Percentiles rank a stretch among this genome's conserved stretches.
phyloP scores from a whole-genome alignment of 148 eudicot species.

The Dianthus caryophyllus region DNA sequence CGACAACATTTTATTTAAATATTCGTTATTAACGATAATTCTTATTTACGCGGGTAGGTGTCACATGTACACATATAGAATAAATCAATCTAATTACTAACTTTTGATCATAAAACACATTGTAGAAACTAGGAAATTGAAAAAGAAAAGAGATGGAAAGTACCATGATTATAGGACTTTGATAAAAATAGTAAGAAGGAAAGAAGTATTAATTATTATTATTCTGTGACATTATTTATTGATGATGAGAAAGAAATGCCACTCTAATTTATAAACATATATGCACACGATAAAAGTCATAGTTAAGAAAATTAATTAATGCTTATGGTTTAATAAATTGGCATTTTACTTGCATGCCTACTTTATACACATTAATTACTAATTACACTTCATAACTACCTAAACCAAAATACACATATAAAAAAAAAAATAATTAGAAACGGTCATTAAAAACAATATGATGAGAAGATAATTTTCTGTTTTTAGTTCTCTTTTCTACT shows the following conservation, averaged over 20 bases:
- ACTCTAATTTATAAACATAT: not conserved
- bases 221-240: not conserved
- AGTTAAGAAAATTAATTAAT: not conserved
- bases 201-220: not conserved
- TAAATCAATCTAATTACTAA: too few species aligned
- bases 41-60: too few species aligned
- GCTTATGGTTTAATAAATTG: not conserved
- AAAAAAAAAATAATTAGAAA: too few species aligned
- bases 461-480: too few species aligned
- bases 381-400: not conserved
- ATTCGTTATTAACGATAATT: not conserved
- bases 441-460: too few species aligned
- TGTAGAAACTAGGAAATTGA: not conserved
- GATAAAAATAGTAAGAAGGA: not conserved
- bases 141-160: not conserved
- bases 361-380: not conserved
- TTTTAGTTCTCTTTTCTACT: too few species aligned
- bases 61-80: too few species aligned
- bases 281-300: not conserved
- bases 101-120: not conserved
- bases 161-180: conserved; percentile 5
- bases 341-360: not conserved
- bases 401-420: too few species aligned
- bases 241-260: not conserved
- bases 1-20: too few species aligned